Evolutionary conservation across 2,329 filamentous ascomycete species (phyloP), one percentile per base, ranked within the genome.

Genomic region (Celoporthe dispersa): DNA sequence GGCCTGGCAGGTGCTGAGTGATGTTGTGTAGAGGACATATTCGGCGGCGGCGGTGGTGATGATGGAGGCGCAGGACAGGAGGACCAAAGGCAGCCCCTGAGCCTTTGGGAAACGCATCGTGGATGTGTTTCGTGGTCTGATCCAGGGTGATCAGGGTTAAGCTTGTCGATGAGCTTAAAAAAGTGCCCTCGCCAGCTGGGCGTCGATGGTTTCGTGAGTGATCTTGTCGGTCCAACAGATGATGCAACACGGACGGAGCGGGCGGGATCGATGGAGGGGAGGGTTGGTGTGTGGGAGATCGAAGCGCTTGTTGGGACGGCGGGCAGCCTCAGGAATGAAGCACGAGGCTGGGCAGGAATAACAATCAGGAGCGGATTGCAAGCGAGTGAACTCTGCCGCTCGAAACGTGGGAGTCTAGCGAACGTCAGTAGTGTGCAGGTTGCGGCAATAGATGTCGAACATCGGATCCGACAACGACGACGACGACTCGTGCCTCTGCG

Each of bases 1-100:
- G 70, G 85, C 83, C 84, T 92, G 91, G 81, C 93, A 96, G 53
- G 91, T 86, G 77, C 90, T 91, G 71, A 95, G 86, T 68, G 92
- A 93, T 75, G 87, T 90, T 48, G 77, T 78, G 69, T 74, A 65
- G 55, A 79, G 75, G 60, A 78, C 70, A 53, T 74, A 75, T n/a
- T 75, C 75, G 4, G 70, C 74, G 39, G 73, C 67, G 22, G 70
- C 70, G 57, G 70, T 69, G 68, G 77, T 71, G 61, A 78, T 67
- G 14, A 64, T n/a, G 12, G 63, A 33, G 48, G 64, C 25, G 48
- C 68, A 33, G 62, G 61, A 57, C 25, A 72, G 62, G 48, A 72
- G 25, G 28, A 31, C 59, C 44, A 70, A 44, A 25, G 68, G 59
- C 53, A 68, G 48, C 28, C 65, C 64, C 64, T 68, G 65, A 39